Percentiles rank a stretch among this genome's conserved stretches.
Conservation (phyloP, 345 rosid species). For the Camelina neglecta region DNA sequence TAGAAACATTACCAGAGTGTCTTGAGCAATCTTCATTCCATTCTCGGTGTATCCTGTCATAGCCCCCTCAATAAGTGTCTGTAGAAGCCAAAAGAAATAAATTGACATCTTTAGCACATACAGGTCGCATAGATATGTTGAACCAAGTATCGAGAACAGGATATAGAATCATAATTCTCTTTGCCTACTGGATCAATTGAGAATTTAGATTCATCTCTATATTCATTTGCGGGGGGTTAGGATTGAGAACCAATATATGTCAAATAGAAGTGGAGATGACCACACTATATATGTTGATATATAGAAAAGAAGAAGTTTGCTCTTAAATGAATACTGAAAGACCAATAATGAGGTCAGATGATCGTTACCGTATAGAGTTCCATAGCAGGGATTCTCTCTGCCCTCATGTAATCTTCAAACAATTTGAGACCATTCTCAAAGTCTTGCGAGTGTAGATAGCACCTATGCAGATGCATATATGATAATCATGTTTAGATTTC, state of each 20-base stretch:
- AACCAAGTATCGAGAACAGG: neutral
- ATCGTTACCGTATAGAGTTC: constrained; percentile 77
- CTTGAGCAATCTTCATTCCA: constrained; percentile 95
- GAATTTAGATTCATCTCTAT: neutral
- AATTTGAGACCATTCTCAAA: constrained; percentile 64
- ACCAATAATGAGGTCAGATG: constrained; percentile 18
- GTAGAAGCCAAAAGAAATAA: constrained; percentile 39
- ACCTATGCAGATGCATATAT: constrained; percentile 54
- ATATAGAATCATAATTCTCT: neutral
- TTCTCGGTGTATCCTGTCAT: constrained; percentile 77
- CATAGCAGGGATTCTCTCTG: constrained; percentile 52
- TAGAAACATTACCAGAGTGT: constrained; percentile 62
- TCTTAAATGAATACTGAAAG: constrained; percentile 10
- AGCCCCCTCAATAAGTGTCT: constrained; percentile 89
- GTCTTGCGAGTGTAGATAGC: constrained; percentile 78
- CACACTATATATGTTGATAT: neutral
- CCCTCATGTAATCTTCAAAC: constrained; percentile 63
- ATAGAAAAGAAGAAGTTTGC: constrained; percentile 1
- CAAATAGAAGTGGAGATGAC: neutral
- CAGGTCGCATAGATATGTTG: neutral
- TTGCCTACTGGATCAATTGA: neutral
- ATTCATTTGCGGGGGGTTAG: neutral
- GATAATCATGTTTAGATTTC: neutral
- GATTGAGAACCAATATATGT: neutral
- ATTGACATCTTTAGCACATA: constrained; percentile 1